Percentiles rank a stretch among this genome's conserved stretches.
phyloP scores from a whole-genome alignment of 768 basidiomycete species.

The Pleurotus giganteus region DNA sequence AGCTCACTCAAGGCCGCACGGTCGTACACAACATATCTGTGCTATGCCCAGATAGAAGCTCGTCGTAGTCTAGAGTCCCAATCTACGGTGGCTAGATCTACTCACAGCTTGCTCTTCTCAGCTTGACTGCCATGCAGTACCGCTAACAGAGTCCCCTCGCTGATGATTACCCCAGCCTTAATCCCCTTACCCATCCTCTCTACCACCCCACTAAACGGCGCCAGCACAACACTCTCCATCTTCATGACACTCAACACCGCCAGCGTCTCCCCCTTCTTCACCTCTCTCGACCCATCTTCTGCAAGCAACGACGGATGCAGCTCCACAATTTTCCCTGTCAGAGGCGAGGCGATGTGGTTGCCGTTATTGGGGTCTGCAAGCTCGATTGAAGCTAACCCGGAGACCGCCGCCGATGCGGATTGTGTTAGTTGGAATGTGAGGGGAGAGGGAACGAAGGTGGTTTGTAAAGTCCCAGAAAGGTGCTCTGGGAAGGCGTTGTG shows the following conservation, averaged over 20 bases:
- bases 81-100: too few relatives aligned
- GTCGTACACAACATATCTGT: too few relatives aligned
- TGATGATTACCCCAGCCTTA: conserved; percentile 28
- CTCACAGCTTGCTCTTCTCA: conserved; percentile 5
- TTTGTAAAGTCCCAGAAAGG: conserved; percentile 32
- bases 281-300: conserved; percentile 4
- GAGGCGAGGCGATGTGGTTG: conserved; percentile 27
- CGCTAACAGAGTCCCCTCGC: conserved; percentile 24
- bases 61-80: too few relatives aligned
- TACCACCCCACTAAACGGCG: conserved; percentile 28
- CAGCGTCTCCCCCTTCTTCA: conserved; percentile 32
- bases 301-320: conserved; percentile 27
- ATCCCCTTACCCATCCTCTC: conserved; percentile 30
- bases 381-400: conserved; percentile 24
- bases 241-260: conserved; percentile 38
- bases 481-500: conserved; percentile 34
- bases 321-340: conserved; percentile 37
- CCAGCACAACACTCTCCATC: conserved; percentile 34
- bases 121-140: neutral
- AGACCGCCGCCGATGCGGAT: conserved; percentile 26
- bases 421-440: conserved; percentile 30
- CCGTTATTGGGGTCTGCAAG: conserved; percentile 32
- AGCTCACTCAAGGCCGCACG: too few relatives aligned
- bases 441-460: conserved; percentile 27
- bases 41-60: too few relatives aligned